Evolutionary conservation across 495 filamentous ascomycete species (phyloP).

Genomic region (Platismatia glauca): DNA sequence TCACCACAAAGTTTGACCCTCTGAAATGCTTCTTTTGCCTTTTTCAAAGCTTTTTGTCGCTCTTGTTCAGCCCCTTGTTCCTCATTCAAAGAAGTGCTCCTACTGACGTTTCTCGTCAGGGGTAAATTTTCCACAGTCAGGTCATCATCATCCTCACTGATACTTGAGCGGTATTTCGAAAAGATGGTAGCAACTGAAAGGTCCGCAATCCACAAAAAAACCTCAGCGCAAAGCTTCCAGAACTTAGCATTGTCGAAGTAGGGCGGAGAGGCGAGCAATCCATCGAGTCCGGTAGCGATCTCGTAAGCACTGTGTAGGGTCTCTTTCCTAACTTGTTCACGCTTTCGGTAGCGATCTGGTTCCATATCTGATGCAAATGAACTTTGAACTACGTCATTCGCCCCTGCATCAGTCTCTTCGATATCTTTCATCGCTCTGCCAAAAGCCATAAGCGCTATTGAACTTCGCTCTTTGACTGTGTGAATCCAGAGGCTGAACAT

Average conservation of each 20-base stretch:
- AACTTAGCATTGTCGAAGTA: conserved; percentile 51
- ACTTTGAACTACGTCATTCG: not conserved
- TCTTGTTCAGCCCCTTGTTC: not conserved
- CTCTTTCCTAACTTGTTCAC: conserved; percentile 18
- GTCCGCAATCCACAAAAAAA: conserved; percentile 60
- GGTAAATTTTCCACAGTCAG: not conserved
- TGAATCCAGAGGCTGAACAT: conserved; percentile 62
- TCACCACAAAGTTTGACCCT: not conserved
- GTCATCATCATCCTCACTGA: not conserved
- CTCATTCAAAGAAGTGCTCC: not conserved
- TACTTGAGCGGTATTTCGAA: not conserved
- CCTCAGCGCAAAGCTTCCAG: conserved; percentile 55
- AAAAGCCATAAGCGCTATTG: not conserved
- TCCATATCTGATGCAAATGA: not conserved
- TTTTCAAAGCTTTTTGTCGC: conserved; percentile 1
- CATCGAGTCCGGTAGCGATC: conserved; percentile 56
- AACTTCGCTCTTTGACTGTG: conserved; percentile 34
- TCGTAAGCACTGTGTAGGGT: conserved; percentile 42
- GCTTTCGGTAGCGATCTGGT: not conserved
- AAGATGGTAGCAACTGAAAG: conserved; percentile 30
- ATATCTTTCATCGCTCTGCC: not conserved
- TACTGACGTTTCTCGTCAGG: not conserved
- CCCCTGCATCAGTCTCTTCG: not conserved
- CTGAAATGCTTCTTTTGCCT: not conserved
- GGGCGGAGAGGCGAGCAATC: conserved; percentile 52